Evolutionary conservation across 2,329 filamentous ascomycete genomes (phyloP).

Genomic region (Ophiostoma australiae): DNA sequence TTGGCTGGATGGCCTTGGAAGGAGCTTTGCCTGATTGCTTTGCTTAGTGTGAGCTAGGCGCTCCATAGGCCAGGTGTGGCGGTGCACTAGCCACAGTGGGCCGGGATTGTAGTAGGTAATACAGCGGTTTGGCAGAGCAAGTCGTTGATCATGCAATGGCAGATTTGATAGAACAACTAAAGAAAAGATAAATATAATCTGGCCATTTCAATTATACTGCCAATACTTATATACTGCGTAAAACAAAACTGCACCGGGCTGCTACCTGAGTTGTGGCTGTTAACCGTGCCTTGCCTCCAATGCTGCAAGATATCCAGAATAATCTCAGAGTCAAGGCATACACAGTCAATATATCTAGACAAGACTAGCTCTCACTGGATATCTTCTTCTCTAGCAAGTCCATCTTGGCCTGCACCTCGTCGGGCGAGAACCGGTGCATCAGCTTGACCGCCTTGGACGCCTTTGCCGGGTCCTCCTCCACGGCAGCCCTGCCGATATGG

Average conservation of each 20-base stretch:
- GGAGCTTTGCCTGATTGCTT: background rate
- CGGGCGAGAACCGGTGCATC: conserved; percentile 70
- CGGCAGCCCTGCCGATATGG: conserved; percentile 56
- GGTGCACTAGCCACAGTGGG: conserved; percentile 13
- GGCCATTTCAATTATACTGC: too few relatives aligned
- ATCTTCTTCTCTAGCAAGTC: conserved; percentile 47
- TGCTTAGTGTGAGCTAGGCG: conserved; percentile 1
- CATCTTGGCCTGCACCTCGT: conserved; percentile 65
- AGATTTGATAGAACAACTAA: too few relatives aligned
- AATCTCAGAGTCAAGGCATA: background rate
- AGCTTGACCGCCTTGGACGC: conserved; percentile 61
- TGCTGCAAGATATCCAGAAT: background rate
- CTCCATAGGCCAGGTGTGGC: conserved; percentile 4
- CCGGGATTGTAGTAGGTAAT: too few relatives aligned
- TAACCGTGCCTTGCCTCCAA: background rate
- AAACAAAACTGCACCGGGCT: too few relatives aligned
- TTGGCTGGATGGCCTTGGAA: background rate
- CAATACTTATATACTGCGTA: too few relatives aligned
- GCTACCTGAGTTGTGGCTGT: too few relatives aligned
- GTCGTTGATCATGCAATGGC: too few relatives aligned
- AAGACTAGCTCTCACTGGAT: background rate
- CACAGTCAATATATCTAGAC: background rate
- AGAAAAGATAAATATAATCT: too few relatives aligned
- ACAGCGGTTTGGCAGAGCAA: too few relatives aligned
- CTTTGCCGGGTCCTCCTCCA: conserved; percentile 49